Conservation (phyloP, 129 eudicot genomes). For the Ambrosia artemisiifolia region DNA sequence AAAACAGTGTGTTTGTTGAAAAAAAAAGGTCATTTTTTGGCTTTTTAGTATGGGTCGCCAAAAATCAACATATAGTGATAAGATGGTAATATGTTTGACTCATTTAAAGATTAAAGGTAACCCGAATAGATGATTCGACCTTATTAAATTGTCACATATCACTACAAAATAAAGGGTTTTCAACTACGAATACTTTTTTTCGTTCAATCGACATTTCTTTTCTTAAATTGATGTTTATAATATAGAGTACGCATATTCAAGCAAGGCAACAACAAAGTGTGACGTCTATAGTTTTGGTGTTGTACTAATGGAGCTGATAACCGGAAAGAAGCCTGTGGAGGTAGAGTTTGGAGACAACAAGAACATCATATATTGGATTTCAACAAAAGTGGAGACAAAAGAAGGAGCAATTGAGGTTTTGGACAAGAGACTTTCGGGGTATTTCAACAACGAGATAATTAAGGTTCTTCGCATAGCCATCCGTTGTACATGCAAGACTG, state of each 20-base stretch:
- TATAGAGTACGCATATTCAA: constrained; percentile 79
- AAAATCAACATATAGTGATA: too few relatives aligned
- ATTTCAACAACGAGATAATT: constrained; percentile 60
- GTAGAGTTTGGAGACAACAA: constrained; percentile 89
- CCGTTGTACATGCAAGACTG: constrained; percentile 59
- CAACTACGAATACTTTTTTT: too few relatives aligned
- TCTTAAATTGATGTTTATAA: neutral
- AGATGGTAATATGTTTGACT: too few relatives aligned
- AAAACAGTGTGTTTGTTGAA: neutral
- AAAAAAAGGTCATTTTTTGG: neutral
- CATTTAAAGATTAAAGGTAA: too few relatives aligned
- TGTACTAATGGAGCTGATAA: constrained; percentile 79
- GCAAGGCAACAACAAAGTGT: constrained; percentile 86
- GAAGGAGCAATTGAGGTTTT: constrained; percentile 73
- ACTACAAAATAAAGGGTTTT: too few relatives aligned
- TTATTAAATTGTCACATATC: too few relatives aligned
- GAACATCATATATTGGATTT: constrained; percentile 85
- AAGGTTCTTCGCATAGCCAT: constrained; percentile 78
- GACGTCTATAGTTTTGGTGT: constrained; percentile 96
- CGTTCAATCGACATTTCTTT: neutral
- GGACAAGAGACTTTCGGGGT: constrained; percentile 55
- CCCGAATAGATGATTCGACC: too few relatives aligned
- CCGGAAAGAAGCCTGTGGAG: constrained; percentile 91
- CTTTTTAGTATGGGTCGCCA: neutral
- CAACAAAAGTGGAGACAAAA: constrained; percentile 71